Evolutionary conservation across 352 stramenopile genomes (phyloP).

Genomic region (Pythium angustatum): DNA sequence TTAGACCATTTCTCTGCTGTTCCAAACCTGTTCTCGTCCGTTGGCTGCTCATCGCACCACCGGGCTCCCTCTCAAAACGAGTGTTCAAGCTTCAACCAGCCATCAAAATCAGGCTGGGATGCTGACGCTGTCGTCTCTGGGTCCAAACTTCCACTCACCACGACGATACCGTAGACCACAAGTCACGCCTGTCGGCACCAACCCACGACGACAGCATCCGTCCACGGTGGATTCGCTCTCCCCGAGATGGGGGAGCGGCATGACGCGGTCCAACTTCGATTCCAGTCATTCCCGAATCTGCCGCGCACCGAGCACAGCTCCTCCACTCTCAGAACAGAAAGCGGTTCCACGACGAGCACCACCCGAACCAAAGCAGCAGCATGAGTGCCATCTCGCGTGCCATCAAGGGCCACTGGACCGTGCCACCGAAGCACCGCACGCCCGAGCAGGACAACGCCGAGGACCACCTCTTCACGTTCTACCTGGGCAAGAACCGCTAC

Average conservation of each 20-base stretch:
- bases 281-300: constrained; percentile 15
- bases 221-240: background rate
- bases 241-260: background rate
- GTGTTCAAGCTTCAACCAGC: constrained; percentile 15
- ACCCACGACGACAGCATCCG: background rate
- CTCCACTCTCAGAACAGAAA: background rate
- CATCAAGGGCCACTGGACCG: constrained; percentile 36
- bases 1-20: too few species aligned
- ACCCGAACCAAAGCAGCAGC: background rate
- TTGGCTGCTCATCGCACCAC: background rate
- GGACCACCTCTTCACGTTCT: constrained; percentile 37
- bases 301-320: background rate
- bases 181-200: background rate
- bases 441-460: constrained; percentile 38
- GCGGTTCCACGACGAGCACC: background rate
- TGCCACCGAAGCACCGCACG: constrained; percentile 29
- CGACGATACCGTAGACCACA: too few species aligned
- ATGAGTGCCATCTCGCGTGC: background rate
- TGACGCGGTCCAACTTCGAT: too few species aligned
- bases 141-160: too few species aligned
- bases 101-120: too few species aligned
- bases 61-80: constrained; percentile 4
- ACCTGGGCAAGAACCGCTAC: constrained; percentile 34
- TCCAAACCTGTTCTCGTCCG: background rate
- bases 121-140: too few species aligned